Percentiles rank a stretch among this genome's conserved stretches.
These are phyloP conservation scores for Phytophthora parvispora DNA, from an alignment of 352 stramenopile species.

Conservation along the genomic window DNA sequence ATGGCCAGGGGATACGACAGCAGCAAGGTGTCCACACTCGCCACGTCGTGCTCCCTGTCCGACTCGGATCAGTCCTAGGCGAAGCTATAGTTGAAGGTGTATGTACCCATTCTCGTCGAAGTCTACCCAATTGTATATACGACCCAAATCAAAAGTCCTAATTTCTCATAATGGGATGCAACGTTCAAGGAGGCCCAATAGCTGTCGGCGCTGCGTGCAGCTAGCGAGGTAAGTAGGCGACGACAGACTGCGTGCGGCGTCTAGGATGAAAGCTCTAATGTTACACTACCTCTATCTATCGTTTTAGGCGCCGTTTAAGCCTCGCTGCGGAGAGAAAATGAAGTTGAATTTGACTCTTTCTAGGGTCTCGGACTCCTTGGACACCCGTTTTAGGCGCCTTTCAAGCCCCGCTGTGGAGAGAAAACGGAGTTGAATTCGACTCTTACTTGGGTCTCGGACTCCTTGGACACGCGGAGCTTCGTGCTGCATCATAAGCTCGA, in stretches of 20 bases:
- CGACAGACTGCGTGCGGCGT: neutral
- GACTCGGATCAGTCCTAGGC: neutral
- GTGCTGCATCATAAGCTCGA: no score
- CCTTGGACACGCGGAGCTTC: no score
- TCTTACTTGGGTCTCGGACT: no score
- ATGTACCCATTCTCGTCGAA: neutral
- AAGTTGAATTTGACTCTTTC: no score
- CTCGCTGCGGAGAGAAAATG: neutral
- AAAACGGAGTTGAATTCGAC: no score
- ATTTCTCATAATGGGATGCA: neutral
- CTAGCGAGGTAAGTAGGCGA: neutral
- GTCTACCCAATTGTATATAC: neutral
- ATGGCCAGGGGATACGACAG: slow-evolving; percentile 1
- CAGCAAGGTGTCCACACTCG: neutral
- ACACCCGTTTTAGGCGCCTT: neutral
- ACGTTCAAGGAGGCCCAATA: neutral
- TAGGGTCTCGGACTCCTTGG: no score
- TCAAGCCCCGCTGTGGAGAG: neutral
- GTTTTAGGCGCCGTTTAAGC: neutral
- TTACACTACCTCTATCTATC: neutral
- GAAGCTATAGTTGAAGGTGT: neutral
- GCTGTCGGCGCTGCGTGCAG: neutral
- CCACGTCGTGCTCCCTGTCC: neutral
- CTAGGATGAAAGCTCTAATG: neutral
- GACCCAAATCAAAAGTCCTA: neutral